Percentiles rank a stretch among this genome's conserved stretches.
Evolutionary conservation across 2,329 filamentous ascomycete genomes (phyloP).

Genomic region (Penicillium thymicola): DNA sequence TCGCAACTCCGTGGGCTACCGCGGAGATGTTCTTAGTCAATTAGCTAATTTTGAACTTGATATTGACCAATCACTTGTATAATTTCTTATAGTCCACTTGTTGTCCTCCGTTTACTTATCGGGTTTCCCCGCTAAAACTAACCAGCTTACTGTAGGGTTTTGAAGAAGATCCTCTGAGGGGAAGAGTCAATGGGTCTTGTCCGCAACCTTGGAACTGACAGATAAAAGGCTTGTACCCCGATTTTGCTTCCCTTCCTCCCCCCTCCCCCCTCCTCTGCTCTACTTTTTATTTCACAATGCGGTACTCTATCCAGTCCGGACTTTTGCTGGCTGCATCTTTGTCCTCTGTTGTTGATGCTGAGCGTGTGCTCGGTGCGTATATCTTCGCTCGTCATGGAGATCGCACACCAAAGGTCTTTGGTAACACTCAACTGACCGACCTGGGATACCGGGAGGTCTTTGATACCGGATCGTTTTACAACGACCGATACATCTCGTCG

Average conservation of each 20-base stretch:
- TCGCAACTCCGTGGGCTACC: neutral
- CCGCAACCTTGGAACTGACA: constrained; percentile 3
- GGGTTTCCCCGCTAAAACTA: neutral
- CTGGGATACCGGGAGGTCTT: constrained; percentile 76
- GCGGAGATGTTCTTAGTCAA: constrained; percentile 6
- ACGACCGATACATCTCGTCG: constrained; percentile 67
- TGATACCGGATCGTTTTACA: constrained; percentile 70
- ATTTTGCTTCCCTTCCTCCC: neutral
- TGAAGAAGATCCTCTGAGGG: neutral
- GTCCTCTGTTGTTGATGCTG: constrained; percentile 39
- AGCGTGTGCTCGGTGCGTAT: constrained; percentile 76
- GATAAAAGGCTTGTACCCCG: constrained; percentile 4
- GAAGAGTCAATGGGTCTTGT: neutral
- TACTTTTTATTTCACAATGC: constrained; percentile 22
- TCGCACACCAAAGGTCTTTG: constrained; percentile 71
- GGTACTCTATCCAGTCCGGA: constrained; percentile 22
- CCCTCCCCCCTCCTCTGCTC: neutral
- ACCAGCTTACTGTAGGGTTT: neutral
- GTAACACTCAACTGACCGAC: constrained; percentile 70
- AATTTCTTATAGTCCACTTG: too few relatives aligned
- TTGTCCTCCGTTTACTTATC: neutral
- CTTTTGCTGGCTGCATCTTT: constrained; percentile 26
- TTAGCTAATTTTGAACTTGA: constrained; percentile 17
- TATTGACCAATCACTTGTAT: neutral
- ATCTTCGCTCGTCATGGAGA: constrained; percentile 91